A percentile compares a stretch with the other conserved stretches of the same genome.
Conservation (phyloP, 208 protist genomes). For the Leishmania mexicana region DNA sequence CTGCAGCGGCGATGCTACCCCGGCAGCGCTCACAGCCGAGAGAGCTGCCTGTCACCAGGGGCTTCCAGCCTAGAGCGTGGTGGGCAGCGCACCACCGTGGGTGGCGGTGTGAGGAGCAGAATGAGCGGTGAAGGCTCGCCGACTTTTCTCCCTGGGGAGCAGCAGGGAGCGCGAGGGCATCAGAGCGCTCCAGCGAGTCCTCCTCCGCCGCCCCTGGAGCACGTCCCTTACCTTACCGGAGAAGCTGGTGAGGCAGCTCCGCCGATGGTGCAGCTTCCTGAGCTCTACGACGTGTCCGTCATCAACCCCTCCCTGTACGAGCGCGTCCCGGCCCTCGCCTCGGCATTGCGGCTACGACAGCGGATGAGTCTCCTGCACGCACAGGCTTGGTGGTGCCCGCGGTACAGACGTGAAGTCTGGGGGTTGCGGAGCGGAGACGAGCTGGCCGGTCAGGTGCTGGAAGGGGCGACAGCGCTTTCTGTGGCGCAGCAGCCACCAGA, state of each 20-base stretch:
- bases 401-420: constrained; percentile 19
- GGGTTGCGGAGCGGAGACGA: background rate
- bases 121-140: background rate
- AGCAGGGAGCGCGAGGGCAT: background rate
- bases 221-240: background rate
- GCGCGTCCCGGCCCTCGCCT: constrained; percentile 12
- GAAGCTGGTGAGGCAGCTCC: background rate
- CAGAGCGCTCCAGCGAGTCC: background rate
- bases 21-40: background rate
- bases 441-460: background rate
- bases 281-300: constrained; percentile 25
- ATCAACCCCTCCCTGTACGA: constrained; percentile 24
- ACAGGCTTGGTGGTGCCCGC: constrained; percentile 21
- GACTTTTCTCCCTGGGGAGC: background rate
- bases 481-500: background rate
- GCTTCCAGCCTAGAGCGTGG: background rate
- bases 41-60: background rate
- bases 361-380: constrained; percentile 24
- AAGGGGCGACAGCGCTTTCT: background rate
- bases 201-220: background rate
- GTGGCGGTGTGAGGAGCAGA: no score
- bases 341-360: constrained; percentile 22
- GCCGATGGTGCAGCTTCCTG: background rate
- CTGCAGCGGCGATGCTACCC: constrained; percentile 1
- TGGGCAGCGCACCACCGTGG: background rate